These are phyloP conservation scores for Paracoccidioides brasiliensis DNA, from an alignment of 2,329 filamentous ascomycete genomes.

Conservation along the genomic window DNA sequence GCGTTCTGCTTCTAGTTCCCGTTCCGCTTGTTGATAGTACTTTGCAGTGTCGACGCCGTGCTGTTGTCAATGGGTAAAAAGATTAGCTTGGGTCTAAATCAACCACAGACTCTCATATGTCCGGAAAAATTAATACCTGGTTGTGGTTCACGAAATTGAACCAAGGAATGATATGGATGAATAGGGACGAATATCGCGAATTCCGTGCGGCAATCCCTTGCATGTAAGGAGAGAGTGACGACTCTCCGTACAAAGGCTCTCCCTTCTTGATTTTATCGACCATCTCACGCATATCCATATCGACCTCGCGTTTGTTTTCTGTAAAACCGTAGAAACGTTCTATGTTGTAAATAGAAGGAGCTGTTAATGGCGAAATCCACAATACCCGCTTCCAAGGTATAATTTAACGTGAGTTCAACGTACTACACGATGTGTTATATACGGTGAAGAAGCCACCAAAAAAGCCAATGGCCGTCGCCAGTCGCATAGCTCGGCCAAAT, in stretches of 20 bases:
- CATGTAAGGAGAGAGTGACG: slow-evolving; percentile 67
- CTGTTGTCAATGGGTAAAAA: slow-evolving; percentile 30
- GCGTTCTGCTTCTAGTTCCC: slow-evolving; percentile 74
- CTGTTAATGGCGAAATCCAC: background rate
- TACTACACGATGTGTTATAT: slow-evolving; percentile 75
- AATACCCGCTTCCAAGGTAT: background rate
- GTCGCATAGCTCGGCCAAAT: slow-evolving; percentile 70
- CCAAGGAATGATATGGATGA: slow-evolving; percentile 79
- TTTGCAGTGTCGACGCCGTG: slow-evolving; percentile 97
- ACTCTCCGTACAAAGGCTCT: slow-evolving; percentile 76
- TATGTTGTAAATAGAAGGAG: slow-evolving; percentile 25
- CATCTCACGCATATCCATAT: slow-evolving; percentile 98
- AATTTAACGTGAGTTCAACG: slow-evolving; percentile 26
- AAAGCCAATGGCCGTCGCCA: slow-evolving; percentile 58
- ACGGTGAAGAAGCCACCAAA: slow-evolving; percentile 71
- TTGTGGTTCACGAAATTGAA: slow-evolving; percentile 98
- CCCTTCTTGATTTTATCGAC: slow-evolving; percentile 89
- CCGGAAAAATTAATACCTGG: slow-evolving; percentile 33
- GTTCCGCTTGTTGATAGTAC: slow-evolving; percentile 92
- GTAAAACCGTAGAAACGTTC: slow-evolving; percentile 92
- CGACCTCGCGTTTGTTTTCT: slow-evolving; percentile 82
- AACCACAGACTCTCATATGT: background rate
- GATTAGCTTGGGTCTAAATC: slow-evolving; percentile 10
- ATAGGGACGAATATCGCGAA: slow-evolving; percentile 78
- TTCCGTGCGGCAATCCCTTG: slow-evolving; percentile 88